Conservation (phyloP, 2,329 filamentous ascomycete species). For the Monosporascus sp. region DNA sequence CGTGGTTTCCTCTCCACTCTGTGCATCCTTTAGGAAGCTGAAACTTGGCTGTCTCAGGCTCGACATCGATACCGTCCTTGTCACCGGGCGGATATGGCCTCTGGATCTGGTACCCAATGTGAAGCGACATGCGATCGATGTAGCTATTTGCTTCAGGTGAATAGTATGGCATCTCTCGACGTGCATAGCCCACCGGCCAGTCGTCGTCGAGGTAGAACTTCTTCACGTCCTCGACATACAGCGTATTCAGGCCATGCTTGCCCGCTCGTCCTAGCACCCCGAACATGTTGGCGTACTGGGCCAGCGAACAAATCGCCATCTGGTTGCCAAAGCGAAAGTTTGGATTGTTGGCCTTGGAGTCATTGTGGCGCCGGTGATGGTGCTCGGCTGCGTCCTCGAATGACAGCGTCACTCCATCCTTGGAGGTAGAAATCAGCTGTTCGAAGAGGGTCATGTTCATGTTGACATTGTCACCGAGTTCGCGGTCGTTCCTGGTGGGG, state of each 20-base stretch:
- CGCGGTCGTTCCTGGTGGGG: constrained; percentile 3
- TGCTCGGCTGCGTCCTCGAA: constrained; percentile 5
- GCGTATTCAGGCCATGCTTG: constrained; percentile 2
- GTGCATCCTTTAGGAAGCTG: not conserved
- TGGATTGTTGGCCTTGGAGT: constrained; percentile 2
- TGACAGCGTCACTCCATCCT: constrained; percentile 2
- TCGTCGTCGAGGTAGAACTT: constrained; percentile 3
- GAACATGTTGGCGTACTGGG: constrained; percentile 4
- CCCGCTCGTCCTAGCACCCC: constrained; percentile 1
- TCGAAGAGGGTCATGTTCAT: constrained; percentile 3
- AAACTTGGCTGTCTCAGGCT: constrained; percentile 3
- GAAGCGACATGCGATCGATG: constrained; percentile 3
- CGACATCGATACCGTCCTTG: constrained; percentile 1
- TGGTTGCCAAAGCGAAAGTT: constrained; percentile 3
- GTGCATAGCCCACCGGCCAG: constrained; percentile 3
- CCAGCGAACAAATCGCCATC: constrained; percentile 3
- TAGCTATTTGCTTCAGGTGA: constrained; percentile 4
- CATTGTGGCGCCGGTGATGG: constrained; percentile 4
- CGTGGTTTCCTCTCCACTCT: no score
- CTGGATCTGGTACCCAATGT: constrained; percentile 4
- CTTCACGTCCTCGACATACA: constrained; percentile 4
- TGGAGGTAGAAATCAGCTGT: constrained; percentile 1
- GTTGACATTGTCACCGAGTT: constrained; percentile 4
- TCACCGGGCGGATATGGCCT: constrained; percentile 3
- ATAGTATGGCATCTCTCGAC: constrained; percentile 3